Percentiles rank a stretch among this genome's conserved stretches.
These are phyloP conservation scores for Citrus mangshanensis DNA, from an alignment of 345 rosid species.

Conservation along the genomic window DNA sequence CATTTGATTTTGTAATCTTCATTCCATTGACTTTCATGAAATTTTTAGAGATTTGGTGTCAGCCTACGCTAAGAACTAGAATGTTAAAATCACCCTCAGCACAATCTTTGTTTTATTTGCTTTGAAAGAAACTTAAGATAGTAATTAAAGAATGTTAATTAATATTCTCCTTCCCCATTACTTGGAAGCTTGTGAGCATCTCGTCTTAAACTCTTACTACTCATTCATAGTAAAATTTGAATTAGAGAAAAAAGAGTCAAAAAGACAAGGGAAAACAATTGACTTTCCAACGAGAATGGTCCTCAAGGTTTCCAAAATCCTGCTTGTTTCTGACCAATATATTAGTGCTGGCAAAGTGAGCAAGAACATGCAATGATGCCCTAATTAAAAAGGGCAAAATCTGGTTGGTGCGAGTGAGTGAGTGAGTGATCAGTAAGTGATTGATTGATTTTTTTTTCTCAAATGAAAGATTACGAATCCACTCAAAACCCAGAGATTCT, in stretches of 20 bases:
- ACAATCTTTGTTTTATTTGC: neutral
- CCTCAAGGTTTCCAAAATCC: neutral
- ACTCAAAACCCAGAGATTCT: slow-evolving; percentile 8
- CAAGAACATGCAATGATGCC: neutral
- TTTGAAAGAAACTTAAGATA: neutral
- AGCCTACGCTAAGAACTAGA: neutral
- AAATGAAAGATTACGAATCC: neutral
- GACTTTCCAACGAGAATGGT: neutral
- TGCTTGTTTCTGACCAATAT: neutral
- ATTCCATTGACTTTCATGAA: neutral
- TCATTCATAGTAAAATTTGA: neutral
- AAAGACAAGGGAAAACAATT: neutral
- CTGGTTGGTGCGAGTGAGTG: neutral
- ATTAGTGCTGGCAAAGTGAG: neutral
- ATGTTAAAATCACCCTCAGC: neutral
- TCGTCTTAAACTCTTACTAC: neutral
- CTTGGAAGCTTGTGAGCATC: neutral
- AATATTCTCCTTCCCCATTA: neutral
- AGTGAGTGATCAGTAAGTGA: neutral
- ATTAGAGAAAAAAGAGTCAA: neutral
- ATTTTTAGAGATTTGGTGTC: neutral
- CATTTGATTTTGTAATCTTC: neutral
- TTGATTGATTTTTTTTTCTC: neutral
- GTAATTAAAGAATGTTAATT: neutral
- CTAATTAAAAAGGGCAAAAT: neutral